These are phyloP conservation scores for Plantago major DNA, from an alignment of 257 asterid genomes.

Conservation along the genomic window DNA sequence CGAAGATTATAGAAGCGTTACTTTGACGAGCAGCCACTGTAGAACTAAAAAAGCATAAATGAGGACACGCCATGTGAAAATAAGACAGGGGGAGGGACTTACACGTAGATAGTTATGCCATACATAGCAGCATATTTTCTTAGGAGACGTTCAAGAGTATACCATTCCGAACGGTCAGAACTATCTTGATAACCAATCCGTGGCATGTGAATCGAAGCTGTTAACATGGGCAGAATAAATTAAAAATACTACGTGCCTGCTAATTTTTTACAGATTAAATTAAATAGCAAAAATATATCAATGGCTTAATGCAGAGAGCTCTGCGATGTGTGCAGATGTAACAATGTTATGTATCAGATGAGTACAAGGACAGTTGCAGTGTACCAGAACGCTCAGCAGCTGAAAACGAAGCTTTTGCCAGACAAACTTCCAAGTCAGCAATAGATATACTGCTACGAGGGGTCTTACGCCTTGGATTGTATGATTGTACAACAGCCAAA, in stretches of 20 bases:
- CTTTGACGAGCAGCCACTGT: constrained; percentile 8
- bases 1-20: constrained; percentile 18
- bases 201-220: constrained; percentile 96
- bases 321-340: not conserved
- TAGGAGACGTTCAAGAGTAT: constrained; percentile 80
- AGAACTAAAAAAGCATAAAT: not conserved
- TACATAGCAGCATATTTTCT: constrained; percentile 71
- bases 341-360: not conserved
- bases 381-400: constrained; percentile 88
- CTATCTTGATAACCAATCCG: constrained; percentile 74
- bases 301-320: too few species aligned
- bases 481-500: constrained; percentile 87
- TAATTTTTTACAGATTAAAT: not conserved
- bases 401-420: constrained; percentile 74
- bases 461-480: constrained; percentile 70
- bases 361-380: constrained; percentile 1
- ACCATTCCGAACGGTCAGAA: constrained; percentile 87
- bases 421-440: constrained; percentile 69
- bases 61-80: not conserved
- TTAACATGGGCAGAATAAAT: constrained; percentile 1
- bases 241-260: constrained; percentile 5
- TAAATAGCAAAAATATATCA: too few species aligned
- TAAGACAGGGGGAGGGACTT: constrained; percentile 34
- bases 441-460: constrained; percentile 73
- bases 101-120: constrained; percentile 65